phyloP scores from a whole-genome alignment of 176 grass and related monocot species.

The Cenchrus americanus region DNA sequence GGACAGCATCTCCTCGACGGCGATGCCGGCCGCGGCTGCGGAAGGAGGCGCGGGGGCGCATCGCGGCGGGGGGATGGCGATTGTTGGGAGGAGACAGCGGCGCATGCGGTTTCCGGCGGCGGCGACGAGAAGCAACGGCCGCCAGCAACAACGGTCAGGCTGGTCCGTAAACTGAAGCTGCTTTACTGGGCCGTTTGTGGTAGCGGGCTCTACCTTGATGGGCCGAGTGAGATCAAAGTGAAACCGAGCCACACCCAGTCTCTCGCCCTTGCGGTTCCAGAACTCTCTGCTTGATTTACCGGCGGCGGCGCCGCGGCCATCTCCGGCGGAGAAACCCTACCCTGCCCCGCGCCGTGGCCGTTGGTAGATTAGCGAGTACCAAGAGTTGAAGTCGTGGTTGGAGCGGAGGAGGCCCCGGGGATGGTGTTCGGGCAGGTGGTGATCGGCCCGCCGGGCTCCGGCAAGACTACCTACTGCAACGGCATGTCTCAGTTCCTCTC shows the following conservation, averaged over 20 bases:
- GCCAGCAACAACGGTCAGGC: not conserved
- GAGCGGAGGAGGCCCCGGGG: not conserved
- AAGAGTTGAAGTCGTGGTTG: not conserved
- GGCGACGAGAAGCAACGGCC: not conserved
- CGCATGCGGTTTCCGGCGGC: constrained; percentile 19
- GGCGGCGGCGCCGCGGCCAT: not conserved
- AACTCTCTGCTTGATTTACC: not conserved
- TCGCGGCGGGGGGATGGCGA: constrained; percentile 28
- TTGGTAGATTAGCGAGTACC: not conserved
- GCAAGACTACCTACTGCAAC: constrained; percentile 99
- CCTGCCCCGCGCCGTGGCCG: not conserved
- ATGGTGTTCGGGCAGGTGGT: constrained; percentile 97
- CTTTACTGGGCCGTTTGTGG: not conserved
- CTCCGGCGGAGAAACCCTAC: constrained; percentile 41
- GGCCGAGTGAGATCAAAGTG: not conserved
- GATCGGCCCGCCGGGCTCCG: constrained; percentile 92
- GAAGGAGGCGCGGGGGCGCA: not conserved
- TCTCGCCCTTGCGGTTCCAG: not conserved
- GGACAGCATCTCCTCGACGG: constrained; percentile 31
- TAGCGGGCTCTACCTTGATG: not conserved
- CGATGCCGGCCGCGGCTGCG: not conserved
- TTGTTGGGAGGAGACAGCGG: constrained; percentile 1
- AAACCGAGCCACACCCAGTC: not conserved
- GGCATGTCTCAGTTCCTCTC: constrained; percentile 95
- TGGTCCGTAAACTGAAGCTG: not conserved